Conservation (phyloP, 257 asterid species). For the Cordia subcordata region DNA sequence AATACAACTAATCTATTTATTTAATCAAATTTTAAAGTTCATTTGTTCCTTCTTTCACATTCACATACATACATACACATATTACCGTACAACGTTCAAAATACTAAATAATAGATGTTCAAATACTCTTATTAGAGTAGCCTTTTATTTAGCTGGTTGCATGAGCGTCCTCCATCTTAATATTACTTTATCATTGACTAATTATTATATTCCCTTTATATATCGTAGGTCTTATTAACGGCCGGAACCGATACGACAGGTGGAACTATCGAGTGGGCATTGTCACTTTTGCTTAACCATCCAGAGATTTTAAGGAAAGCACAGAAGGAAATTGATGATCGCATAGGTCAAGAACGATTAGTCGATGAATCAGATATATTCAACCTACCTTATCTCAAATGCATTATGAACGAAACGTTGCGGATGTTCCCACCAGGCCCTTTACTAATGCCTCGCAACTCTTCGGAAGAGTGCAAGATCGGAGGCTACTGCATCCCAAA, state of each 20-base stretch:
- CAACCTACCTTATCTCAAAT: conserved; percentile 42
- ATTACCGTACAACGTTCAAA: neutral
- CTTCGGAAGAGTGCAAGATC: conserved; percentile 53
- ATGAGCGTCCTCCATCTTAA: neutral
- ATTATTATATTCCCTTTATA: neutral
- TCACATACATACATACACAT: no score
- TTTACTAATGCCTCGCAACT: conserved; percentile 58
- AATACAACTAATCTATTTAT: no score
- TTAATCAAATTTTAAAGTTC: no score
- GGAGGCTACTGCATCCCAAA: conserved; percentile 60
- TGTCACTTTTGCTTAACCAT: conserved; percentile 48
- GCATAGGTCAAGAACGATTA: conserved; percentile 32
- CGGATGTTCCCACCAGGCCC: conserved; percentile 74
- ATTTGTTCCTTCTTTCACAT: no score
- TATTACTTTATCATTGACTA: neutral
- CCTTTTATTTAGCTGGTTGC: no score
- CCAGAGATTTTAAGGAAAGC: conserved; percentile 46
- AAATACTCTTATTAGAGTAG: no score
- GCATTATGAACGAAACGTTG: conserved; percentile 50
- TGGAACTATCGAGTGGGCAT: conserved; percentile 64
- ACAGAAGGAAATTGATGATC: conserved; percentile 40
- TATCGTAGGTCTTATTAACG: conserved; percentile 38
- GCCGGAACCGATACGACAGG: conserved; percentile 67
- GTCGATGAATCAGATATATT: conserved; percentile 39
- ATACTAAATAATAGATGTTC: no score